Evolutionary conservation across 129 eudicot genomes (phyloP), one percentile per base, ranked within the genome.

Genomic region (Flaveria sonorensis): DNA sequence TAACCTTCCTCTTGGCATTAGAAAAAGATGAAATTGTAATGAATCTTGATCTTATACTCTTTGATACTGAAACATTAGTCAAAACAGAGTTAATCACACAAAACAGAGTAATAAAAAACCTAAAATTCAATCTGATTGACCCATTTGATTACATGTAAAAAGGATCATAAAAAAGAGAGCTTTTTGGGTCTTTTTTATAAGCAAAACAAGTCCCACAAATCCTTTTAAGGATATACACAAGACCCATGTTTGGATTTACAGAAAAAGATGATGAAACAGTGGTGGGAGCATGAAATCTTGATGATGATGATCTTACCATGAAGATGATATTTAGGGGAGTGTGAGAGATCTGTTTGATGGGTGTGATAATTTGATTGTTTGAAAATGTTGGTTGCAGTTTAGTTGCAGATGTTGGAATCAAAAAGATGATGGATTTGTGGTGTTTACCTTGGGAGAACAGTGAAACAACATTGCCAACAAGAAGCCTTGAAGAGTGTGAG

Each of bases 1-100:
- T 47, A 59, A 88, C 93, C 93, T 88, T 84, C 64, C 79, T 88
- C 90, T 79, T 51, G 90, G 88, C 90, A 88, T 88, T 71, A 55
- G 24, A 68, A 16, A 26, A 36, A 16, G 19, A 23, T 63, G 68
- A 55, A n/a, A 23, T 69, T 73, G 78, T 64, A 48, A 70, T 23
- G 20, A 72, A 75, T 71, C 79, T 68, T 85, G 70, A 21, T 23
- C 72, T 72, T 60, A 79, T 28, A 68, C 26, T 30, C 76, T 71
- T 67, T 12, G 65, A 66, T 16, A 42, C 86, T 85, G 86, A 63
- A 81, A 81, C 16, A 56, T 42, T 12, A 45, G 60, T 62, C 39
- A 75, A 50, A 75, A 51, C 68, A 53, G 21, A 30, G 36, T 30
- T 30, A 30, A 30, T 30, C 36, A 30, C 36, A 30, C 39, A 75